A percentile compares a stretch with the other conserved stretches of the same genome.
phyloP scores from a whole-genome alignment of 2,329 filamentous ascomycete species.

The Penicillium sclerotigenum region DNA sequence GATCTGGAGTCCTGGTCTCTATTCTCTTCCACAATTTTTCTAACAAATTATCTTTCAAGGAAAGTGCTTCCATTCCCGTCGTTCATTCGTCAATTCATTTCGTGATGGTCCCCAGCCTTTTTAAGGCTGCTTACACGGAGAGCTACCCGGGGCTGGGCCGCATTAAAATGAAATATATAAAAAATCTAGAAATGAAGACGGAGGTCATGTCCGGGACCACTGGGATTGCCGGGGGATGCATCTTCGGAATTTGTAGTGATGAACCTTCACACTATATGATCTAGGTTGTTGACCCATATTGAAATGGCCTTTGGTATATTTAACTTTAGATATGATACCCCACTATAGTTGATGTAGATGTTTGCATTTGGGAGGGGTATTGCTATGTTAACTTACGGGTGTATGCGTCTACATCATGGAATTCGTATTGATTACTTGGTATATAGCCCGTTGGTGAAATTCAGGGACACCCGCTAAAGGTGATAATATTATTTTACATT shows the following conservation, averaged over 20 bases:
- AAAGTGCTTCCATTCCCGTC: too few species aligned
- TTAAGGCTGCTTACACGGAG: background rate
- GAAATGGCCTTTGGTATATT: background rate
- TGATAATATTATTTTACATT: background rate
- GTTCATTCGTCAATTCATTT: background rate
- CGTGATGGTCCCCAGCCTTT: background rate
- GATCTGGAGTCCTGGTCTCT: background rate
- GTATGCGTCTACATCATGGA: too few species aligned
- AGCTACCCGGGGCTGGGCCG: background rate
- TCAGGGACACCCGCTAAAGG: background rate
- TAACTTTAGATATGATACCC: background rate
- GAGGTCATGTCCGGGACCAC: too few species aligned
- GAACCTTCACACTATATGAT: background rate
- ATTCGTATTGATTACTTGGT: background rate
- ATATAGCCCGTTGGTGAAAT: background rate
- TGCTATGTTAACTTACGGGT: too few species aligned
- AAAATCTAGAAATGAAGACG: background rate
- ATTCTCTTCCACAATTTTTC: too few species aligned
- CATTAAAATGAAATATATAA: background rate
- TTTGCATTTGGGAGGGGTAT: too few species aligned
- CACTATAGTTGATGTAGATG: too few species aligned
- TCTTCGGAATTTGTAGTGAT: background rate
- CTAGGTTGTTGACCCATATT: background rate
- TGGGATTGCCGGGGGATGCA: background rate
- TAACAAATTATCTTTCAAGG: too few species aligned